Conservation (phyloP, 2,329 filamentous ascomycete species). For the Xylariaceae sp. region DNA sequence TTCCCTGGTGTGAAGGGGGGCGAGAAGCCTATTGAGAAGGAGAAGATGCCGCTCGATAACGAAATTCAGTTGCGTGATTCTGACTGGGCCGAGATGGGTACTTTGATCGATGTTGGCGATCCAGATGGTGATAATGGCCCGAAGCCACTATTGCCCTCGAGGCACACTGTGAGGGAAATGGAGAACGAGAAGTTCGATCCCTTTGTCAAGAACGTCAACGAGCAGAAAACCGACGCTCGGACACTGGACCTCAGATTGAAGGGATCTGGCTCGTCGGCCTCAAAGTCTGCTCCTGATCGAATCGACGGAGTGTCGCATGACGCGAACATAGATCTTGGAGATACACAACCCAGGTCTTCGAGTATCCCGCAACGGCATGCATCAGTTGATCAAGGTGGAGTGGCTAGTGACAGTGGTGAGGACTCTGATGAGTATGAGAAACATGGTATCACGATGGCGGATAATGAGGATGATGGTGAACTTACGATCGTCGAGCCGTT, state of each 20-base stretch:
- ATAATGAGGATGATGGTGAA: slow-evolving; percentile 29
- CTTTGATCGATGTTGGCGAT: slow-evolving; percentile 44
- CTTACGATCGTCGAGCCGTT: slow-evolving; percentile 28
- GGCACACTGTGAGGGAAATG: slow-evolving; percentile 17
- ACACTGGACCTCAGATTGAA: slow-evolving; percentile 19
- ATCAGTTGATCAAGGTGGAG: background rate
- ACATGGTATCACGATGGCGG: slow-evolving; percentile 36
- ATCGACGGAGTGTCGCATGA: slow-evolving; percentile 1
- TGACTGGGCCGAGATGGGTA: slow-evolving; percentile 33
- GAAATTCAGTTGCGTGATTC: slow-evolving; percentile 32
- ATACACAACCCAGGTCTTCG: background rate
- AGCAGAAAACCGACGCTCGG: slow-evolving; percentile 23
- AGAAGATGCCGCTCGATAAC: slow-evolving; percentile 29
- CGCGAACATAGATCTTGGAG: background rate
- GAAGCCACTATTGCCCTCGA: slow-evolving; percentile 14
- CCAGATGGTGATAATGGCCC: slow-evolving; percentile 1
- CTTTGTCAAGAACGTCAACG: slow-evolving; percentile 23
- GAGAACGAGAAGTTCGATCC: slow-evolving; percentile 30
- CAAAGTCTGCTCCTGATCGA: background rate
- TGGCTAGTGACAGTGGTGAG: slow-evolving; percentile 21
- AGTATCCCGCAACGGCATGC: background rate
- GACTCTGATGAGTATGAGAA: slow-evolving; percentile 34
- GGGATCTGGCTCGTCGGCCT: background rate
- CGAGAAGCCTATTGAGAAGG: slow-evolving; percentile 47
- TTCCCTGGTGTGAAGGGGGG: slow-evolving; percentile 47